phyloP scores from a whole-genome alignment of 805 yeast species.

The Zygotorulaspora florentina region DNA sequence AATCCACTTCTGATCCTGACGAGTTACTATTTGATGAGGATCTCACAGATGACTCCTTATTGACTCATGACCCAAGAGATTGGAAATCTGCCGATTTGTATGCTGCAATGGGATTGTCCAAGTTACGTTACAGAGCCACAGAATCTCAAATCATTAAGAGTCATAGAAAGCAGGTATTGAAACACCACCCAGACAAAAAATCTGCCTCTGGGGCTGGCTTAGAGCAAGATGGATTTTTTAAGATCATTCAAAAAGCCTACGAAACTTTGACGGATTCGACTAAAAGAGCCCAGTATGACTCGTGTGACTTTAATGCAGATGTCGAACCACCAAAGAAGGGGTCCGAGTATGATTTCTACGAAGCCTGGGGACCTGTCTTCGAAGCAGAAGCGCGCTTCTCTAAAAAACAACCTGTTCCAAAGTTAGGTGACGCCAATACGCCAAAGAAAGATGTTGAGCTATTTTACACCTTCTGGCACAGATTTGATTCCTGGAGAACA shows the following conservation, averaged over 20 bases:
- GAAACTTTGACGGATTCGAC: constrained; percentile 81
- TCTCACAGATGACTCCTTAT: constrained; percentile 73
- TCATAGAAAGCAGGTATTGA: constrained; percentile 92
- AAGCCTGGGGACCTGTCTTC: constrained; percentile 90
- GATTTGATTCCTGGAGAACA: constrained; percentile 96
- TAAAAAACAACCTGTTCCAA: constrained; percentile 83
- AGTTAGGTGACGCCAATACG: constrained; percentile 63
- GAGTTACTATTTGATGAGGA: constrained; percentile 46
- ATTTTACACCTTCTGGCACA: constrained; percentile 89
- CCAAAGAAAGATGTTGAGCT: constrained; percentile 77
- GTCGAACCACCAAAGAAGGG: constrained; percentile 72
- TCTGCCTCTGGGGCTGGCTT: constrained; percentile 79
- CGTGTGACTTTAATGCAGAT: constrained; percentile 86
- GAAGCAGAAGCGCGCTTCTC: constrained; percentile 90
- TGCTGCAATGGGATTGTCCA: constrained; percentile 90
- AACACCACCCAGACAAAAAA: constrained; percentile 98
- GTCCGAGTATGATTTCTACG: constrained; percentile 73
- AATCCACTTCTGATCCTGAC: constrained; percentile 52
- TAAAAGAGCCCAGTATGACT: constrained; percentile 91
- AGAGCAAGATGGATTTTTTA: constrained; percentile 95
- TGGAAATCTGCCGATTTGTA: constrained; percentile 97
- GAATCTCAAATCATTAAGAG: constrained; percentile 93
- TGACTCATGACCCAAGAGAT: constrained; percentile 92
- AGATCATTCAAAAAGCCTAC: constrained; percentile 94
- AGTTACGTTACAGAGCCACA: constrained; percentile 85